A percentile compares a stretch with the other conserved stretches of the same genome.
Evolutionary conservation across 805 yeast genomes (phyloP).

Genomic region (Kregervanrija pseudodelftensis): DNA sequence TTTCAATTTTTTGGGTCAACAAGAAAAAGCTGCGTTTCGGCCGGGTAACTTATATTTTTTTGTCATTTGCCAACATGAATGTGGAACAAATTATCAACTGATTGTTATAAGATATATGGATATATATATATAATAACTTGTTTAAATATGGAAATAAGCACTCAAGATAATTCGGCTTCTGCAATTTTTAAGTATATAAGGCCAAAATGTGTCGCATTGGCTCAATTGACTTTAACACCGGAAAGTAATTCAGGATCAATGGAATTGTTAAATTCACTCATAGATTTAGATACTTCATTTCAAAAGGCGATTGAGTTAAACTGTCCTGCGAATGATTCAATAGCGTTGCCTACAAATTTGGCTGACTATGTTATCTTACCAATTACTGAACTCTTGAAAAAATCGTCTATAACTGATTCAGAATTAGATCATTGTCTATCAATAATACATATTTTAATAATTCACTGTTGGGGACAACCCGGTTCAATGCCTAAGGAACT

Average conservation of each 20-base stretch:
- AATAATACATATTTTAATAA: conserved; percentile 38
- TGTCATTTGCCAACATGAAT: too few relatives aligned
- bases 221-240: conserved; percentile 37
- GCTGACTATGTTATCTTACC: conserved; percentile 64
- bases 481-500: conserved; percentile 31
- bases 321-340: neutral
- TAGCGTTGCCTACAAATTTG: conserved; percentile 30
- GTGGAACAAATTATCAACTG: too few relatives aligned
- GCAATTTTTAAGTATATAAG: conserved; percentile 24
- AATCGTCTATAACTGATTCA: conserved; percentile 36
- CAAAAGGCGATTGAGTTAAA: neutral
- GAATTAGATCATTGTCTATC: conserved; percentile 39
- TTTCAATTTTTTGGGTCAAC: too few relatives aligned
- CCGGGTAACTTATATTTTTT: too few relatives aligned
- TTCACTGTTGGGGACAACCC: conserved; percentile 38
- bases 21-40: too few relatives aligned
- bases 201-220: conserved; percentile 37
- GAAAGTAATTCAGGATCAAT: conserved; percentile 25
- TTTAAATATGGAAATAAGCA: neutral
- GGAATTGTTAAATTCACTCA: conserved; percentile 27
- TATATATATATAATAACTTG: neutral
- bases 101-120: too few relatives aligned
- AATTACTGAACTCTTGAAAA: conserved; percentile 43
- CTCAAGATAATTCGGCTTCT: conserved; percentile 1
- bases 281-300: conserved; percentile 22